These are phyloP conservation scores for Tephrocybe sp. DNA, from an alignment of 768 basidiomycete genomes.

Conservation along the genomic window DNA sequence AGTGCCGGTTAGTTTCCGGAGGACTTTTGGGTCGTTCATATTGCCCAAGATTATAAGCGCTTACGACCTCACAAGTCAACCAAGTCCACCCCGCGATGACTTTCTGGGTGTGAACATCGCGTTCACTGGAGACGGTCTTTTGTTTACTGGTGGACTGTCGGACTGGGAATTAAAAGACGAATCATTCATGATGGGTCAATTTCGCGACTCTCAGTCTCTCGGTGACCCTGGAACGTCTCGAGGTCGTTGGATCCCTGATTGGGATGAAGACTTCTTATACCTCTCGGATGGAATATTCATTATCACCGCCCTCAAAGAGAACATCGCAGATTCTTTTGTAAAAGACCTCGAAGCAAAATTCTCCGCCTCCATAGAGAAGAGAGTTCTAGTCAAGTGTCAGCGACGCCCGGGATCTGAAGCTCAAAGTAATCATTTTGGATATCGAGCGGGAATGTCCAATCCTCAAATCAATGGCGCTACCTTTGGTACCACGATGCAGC, in stretches of 20 bases:
- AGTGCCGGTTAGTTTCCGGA: neutral
- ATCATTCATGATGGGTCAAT: constrained; percentile 8
- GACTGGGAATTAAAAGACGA: constrained; percentile 5
- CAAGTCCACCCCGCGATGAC: neutral
- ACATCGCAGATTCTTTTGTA: neutral
- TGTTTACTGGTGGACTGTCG: neutral
- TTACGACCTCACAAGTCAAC: neutral
- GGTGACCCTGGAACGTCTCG: constrained; percentile 6
- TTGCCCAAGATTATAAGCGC: neutral
- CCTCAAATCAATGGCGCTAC: constrained; percentile 9
- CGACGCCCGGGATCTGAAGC: neutral
- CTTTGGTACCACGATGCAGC: neutral
- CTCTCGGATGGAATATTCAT: constrained; percentile 11
- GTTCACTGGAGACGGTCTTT: neutral
- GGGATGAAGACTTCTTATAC: constrained; percentile 7
- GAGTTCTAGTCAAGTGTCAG: neutral
- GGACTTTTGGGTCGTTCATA: neutral
- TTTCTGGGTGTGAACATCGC: neutral
- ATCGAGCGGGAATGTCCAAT: constrained; percentile 10
- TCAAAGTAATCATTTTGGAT: constrained; percentile 14
- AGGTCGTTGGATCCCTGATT: constrained; percentile 5
- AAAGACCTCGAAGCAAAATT: neutral
- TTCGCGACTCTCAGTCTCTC: constrained; percentile 4
- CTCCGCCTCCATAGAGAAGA: neutral
- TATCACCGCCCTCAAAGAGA: constrained; percentile 4